These are phyloP conservation scores for Colletotrichum sp. DNA, from an alignment of 2,329 filamentous ascomycete genomes.

Conservation along the genomic window DNA sequence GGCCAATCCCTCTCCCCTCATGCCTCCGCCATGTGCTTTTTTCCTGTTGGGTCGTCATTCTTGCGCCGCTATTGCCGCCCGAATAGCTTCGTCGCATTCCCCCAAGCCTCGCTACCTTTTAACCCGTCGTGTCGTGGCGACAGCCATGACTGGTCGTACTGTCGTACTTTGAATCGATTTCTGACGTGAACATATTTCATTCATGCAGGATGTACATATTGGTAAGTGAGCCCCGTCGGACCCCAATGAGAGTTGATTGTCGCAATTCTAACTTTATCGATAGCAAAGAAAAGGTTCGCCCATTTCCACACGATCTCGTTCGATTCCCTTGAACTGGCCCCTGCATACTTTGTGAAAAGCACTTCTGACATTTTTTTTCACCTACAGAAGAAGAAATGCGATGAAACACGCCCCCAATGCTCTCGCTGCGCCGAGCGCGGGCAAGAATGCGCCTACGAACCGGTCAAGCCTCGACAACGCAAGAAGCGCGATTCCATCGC, in stretches of 20 bases:
- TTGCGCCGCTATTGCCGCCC: slow-evolving; percentile 6
- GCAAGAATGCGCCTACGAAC: slow-evolving; percentile 56
- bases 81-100: slow-evolving; percentile 7
- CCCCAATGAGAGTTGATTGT: neutral
- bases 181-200: slow-evolving; percentile 26
- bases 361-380: neutral
- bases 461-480: slow-evolving; percentile 45
- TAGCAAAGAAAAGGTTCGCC: slow-evolving; percentile 61
- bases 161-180: neutral
- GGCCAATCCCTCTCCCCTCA: neutral
- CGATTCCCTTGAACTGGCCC: neutral
- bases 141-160: neutral
- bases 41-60: neutral
- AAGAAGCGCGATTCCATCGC: slow-evolving; percentile 34
- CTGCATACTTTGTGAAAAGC: neutral
- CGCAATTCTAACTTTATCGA: neutral
- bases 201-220: slow-evolving; percentile 54
- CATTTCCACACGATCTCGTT: neutral
- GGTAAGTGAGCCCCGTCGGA: slow-evolving; percentile 42
- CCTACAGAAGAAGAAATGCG: slow-evolving; percentile 62
- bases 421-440: slow-evolving; percentile 55
- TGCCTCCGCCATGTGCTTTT: neutral
- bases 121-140: neutral
- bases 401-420: slow-evolving; percentile 57
- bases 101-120: neutral